These are phyloP conservation scores for Epichloe uncinata DNA, from an alignment of 2,329 filamentous ascomycete species.

Conservation along the genomic window DNA sequence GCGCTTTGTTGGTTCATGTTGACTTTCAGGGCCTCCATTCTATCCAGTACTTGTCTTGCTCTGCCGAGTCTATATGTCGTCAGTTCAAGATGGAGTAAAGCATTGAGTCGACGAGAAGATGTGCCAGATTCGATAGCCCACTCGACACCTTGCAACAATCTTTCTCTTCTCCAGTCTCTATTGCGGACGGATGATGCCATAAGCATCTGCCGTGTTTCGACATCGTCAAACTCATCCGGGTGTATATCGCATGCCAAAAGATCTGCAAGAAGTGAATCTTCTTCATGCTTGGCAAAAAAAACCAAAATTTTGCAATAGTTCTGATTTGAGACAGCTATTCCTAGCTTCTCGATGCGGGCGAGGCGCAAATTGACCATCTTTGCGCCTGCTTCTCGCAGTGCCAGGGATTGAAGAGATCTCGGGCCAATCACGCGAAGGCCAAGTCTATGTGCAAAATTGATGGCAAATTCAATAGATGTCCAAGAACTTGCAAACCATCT, in stretches of 20 bases:
- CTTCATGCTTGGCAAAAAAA: slow-evolving; percentile 47
- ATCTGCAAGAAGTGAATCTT: slow-evolving; percentile 33
- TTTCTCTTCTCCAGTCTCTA: slow-evolving; percentile 26
- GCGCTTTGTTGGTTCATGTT: slow-evolving; percentile 17
- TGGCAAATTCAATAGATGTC: slow-evolving; percentile 57
- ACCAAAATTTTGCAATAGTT: slow-evolving; percentile 53
- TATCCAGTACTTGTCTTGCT: slow-evolving; percentile 17
- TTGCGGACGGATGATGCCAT: slow-evolving; percentile 17
- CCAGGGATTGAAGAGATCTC: slow-evolving; percentile 64
- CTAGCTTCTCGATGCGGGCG: slow-evolving; percentile 43
- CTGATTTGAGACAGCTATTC: slow-evolving; percentile 48
- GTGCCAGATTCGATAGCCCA: slow-evolving; percentile 10
- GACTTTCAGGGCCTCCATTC: slow-evolving; percentile 19
- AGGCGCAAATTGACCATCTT: slow-evolving; percentile 46
- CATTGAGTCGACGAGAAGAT: slow-evolving; percentile 14
- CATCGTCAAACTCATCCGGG: slow-evolving; percentile 41
- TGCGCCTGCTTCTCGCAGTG: slow-evolving; percentile 45
- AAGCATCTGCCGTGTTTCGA: slow-evolving; percentile 25
- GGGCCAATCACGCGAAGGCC: slow-evolving; percentile 63
- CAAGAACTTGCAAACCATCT: slow-evolving; percentile 64
- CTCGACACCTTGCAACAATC: slow-evolving; percentile 31
- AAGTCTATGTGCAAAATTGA: slow-evolving; percentile 56
- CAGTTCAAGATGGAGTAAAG: slow-evolving; percentile 9
- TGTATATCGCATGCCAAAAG: slow-evolving; percentile 38
- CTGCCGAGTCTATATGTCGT: slow-evolving; percentile 9